Percentiles rank a stretch among this genome's conserved stretches.
phyloP scores from a whole-genome alignment of 148 eudicot species.

The Vaccinium corymbosum region DNA sequence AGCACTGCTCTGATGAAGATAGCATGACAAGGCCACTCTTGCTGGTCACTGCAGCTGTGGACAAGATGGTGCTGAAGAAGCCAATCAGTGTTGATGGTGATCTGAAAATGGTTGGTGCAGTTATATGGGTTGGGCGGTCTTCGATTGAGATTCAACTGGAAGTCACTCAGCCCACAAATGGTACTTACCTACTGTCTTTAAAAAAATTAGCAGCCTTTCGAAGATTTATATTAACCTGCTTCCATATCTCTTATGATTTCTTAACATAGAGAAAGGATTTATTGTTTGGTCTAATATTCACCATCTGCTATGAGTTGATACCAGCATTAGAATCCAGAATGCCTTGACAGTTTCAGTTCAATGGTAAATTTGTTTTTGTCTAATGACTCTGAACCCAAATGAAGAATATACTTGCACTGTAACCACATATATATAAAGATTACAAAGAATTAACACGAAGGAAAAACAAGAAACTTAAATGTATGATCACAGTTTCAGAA shows the following conservation, averaged over 20 bases:
- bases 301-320: background rate
- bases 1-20: slow-evolving; percentile 93
- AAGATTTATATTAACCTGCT: background rate
- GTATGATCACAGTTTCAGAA: background rate
- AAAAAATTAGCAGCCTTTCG: background rate
- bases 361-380: background rate
- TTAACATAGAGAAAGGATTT: background rate
- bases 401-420: background rate
- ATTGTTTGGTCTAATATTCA: background rate
- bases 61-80: slow-evolving; percentile 83
- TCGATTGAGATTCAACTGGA: slow-evolving; percentile 96
- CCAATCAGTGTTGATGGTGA: slow-evolving; percentile 80
- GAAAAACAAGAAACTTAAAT: background rate
- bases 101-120: slow-evolving; percentile 76
- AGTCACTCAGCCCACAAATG: slow-evolving; percentile 60
- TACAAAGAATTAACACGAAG: background rate
- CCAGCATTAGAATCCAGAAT: background rate
- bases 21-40: slow-evolving; percentile 85
- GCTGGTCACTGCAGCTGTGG: slow-evolving; percentile 92
- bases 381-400: background rate
- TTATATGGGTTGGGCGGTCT: slow-evolving; percentile 92
- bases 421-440: background rate
- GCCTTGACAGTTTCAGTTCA: background rate
- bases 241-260: background rate
- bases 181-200: slow-evolving; percentile 32